These are phyloP conservation scores for Nitzschia sp. DNA, from an alignment of 108 stramenopile species.

Conservation along the genomic window DNA sequence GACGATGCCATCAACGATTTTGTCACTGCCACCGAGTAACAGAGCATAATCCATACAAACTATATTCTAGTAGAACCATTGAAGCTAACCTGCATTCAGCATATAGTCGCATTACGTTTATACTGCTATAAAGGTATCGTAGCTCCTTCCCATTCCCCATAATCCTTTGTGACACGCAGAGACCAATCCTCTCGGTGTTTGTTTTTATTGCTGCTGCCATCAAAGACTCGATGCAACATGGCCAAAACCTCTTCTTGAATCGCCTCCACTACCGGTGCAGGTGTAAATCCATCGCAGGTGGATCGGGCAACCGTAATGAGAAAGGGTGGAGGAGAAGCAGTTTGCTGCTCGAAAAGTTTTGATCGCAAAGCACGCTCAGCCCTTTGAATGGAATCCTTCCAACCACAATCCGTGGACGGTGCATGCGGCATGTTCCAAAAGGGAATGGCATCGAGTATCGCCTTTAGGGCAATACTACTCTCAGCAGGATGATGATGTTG, in stretches of 20 bases:
- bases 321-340: slow-evolving; percentile 34
- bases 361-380: not conserved
- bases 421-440: slow-evolving; percentile 46
- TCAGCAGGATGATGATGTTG: no score
- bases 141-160: slow-evolving; percentile 54
- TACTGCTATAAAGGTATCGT: not conserved
- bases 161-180: slow-evolving; percentile 34
- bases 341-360: not conserved
- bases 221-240: slow-evolving; percentile 34
- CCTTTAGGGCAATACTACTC: not conserved
- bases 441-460: slow-evolving; percentile 38
- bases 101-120: not conserved
- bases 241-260: slow-evolving; percentile 40
- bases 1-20: no score
- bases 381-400: not conserved
- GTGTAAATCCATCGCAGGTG: slow-evolving; percentile 56
- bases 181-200: no score
- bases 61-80: no score
- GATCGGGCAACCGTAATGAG: slow-evolving; percentile 58
- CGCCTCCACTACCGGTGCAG: slow-evolving; percentile 40
- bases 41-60: no score
- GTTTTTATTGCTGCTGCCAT: not conserved
- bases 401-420: not conserved
- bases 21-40: no score
- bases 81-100: not conserved